Percentiles rank a stretch among this genome's conserved stretches.
phyloP scores from a whole-genome alignment of 805 yeast genomes.

The Grigorovia yakushimaensis region DNA sequence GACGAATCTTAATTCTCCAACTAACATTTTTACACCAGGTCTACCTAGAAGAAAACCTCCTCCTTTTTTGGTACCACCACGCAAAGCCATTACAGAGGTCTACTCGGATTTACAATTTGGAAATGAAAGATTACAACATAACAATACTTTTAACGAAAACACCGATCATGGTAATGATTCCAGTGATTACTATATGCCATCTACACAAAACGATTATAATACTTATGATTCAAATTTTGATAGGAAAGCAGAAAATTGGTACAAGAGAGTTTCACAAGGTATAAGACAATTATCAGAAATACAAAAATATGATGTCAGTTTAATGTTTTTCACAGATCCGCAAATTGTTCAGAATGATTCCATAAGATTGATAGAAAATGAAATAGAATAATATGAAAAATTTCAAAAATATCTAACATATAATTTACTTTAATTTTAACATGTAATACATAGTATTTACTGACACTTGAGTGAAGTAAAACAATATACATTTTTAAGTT shows the following conservation, averaged over 20 bases:
- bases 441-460: no score
- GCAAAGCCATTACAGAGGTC: background rate
- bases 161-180: conserved; percentile 6
- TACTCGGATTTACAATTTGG: background rate
- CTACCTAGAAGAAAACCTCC: conserved; percentile 19
- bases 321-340: conserved; percentile 27
- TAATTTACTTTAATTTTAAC: no score
- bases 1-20: background rate
- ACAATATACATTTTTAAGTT: no score
- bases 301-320: conserved; percentile 11
- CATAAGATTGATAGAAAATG: background rate
- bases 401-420: no score
- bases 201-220: conserved; percentile 23
- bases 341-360: conserved; percentile 15
- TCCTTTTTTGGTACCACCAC: conserved; percentile 18
- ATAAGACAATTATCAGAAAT: conserved; percentile 16
- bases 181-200: conserved; percentile 14
- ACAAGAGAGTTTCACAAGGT: conserved; percentile 38
- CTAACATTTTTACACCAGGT: background rate
- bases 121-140: background rate
- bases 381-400: no score
- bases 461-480: no score
- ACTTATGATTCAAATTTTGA: conserved; percentile 30
- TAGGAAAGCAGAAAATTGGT: conserved; percentile 48
- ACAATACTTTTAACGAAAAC: conserved; percentile 9